Conservation (phyloP, 1,139 yeast species). For the Kodamaea ohmeri region DNA sequence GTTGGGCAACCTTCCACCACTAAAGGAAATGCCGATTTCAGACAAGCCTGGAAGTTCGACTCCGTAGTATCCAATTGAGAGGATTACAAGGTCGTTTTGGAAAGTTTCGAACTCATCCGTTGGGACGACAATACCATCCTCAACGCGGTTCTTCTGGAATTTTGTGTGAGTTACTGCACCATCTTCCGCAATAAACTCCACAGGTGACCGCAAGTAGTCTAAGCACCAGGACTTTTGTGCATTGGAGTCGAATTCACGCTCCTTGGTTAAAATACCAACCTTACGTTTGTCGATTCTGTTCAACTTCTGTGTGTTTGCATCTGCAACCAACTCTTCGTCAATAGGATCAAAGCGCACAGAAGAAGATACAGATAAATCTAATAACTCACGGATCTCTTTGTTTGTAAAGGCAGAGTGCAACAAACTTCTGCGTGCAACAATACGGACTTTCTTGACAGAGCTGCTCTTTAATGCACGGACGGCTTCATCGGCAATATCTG, state of each 20-base stretch:
- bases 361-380: conserved; percentile 48
- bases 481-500: conserved; percentile 74
- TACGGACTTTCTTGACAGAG: conserved; percentile 57
- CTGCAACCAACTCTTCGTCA: conserved; percentile 40
- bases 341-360: conserved; percentile 55
- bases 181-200: conserved; percentile 42
- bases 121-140: conserved; percentile 35
- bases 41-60: conserved; percentile 57
- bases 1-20: conserved; percentile 59
- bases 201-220: conserved; percentile 69
- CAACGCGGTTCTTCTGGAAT: conserved; percentile 47
- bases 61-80: conserved; percentile 85
- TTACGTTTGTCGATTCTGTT: conserved; percentile 72
- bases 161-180: conserved; percentile 39
- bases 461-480: conserved; percentile 50
- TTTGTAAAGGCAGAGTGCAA: conserved; percentile 85
- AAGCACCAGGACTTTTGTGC: conserved; percentile 60
- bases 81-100: conserved; percentile 66
- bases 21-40: conserved; percentile 55
- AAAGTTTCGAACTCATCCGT: conserved; percentile 39
- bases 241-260: conserved; percentile 18
- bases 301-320: conserved; percentile 40
- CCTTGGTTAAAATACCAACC: conserved; percentile 57
- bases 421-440: conserved; percentile 85
- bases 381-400: conserved; percentile 83